phyloP scores from a whole-genome alignment of 352 stramenopile genomes.

The Thraustochytrium sp. region DNA sequence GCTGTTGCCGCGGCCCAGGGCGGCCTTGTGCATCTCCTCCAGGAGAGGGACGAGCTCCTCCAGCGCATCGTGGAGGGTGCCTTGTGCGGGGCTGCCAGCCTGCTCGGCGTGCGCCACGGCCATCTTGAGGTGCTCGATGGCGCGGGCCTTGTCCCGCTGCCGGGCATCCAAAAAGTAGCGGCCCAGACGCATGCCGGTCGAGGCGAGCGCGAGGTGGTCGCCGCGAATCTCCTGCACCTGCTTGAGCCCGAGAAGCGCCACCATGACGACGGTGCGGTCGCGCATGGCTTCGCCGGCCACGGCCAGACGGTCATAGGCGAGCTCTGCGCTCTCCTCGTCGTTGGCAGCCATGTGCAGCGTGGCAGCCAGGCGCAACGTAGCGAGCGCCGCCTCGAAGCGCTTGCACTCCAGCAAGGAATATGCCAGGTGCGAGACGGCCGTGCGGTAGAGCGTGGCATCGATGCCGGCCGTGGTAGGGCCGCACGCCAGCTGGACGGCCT shows the following conservation, averaged over 20 bases:
- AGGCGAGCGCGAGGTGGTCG: neutral
- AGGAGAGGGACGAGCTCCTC: too few relatives aligned
- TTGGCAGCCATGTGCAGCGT: neutral
- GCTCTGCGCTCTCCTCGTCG: neutral
- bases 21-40: too few relatives aligned
- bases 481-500: neutral
- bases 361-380: neutral
- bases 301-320: neutral
- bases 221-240: neutral
- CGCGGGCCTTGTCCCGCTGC: too few relatives aligned
- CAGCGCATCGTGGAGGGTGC: too few relatives aligned
- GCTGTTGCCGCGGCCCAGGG: too few relatives aligned
- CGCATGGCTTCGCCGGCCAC: neutral
- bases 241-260: neutral
- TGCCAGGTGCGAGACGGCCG: neutral
- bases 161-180: neutral
- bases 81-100: too few relatives aligned
- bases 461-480: neutral
- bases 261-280: neutral
- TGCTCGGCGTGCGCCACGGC: too few relatives aligned
- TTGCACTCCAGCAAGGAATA: neutral
- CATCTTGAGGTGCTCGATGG: too few relatives aligned
- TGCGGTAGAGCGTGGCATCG: neutral
- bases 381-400: neutral
- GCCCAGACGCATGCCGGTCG: neutral